These are phyloP conservation scores for Cryptococcus sp. DNA, from an alignment of 1,284 basidiomycete genomes.

Conservation along the genomic window DNA sequence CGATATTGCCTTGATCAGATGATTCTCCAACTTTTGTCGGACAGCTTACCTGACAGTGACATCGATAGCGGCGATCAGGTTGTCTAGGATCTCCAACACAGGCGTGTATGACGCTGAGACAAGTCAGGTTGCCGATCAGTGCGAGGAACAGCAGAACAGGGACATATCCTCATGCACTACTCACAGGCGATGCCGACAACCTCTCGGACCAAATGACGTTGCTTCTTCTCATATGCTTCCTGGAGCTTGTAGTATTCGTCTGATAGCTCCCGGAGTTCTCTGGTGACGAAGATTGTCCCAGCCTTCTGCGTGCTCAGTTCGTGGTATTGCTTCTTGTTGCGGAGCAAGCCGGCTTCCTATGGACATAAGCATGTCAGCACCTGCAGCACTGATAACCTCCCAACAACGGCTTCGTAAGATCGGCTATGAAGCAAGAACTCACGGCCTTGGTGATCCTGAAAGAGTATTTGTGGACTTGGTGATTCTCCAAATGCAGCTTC, in stretches of 20 bases:
- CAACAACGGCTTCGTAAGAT: background rate
- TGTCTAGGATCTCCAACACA: constrained; percentile 86
- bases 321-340: constrained; percentile 70
- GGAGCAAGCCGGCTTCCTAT: constrained; percentile 78
- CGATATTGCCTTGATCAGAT: background rate
- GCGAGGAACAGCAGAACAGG: background rate
- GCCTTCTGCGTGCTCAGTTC: constrained; percentile 86
- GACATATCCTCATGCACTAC: constrained; percentile 32
- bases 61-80: constrained; percentile 84
- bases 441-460: constrained; percentile 91
- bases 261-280: constrained; percentile 69
- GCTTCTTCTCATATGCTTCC: constrained; percentile 31
- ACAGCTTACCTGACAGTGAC: constrained; percentile 75
- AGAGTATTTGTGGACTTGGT: constrained; percentile 86
- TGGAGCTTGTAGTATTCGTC: constrained; percentile 63
- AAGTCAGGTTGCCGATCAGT: background rate
- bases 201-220: constrained; percentile 76
- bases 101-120: constrained; percentile 80
- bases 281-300: constrained; percentile 91
- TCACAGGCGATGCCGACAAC: constrained; percentile 88
- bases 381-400: too few relatives aligned
- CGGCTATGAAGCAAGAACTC: constrained; percentile 19
- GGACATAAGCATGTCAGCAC: background rate
- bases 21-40: background rate
- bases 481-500: constrained; percentile 95